phyloP scores from a whole-genome alignment of 371 early-diverging fungal genomes.

The Syncephalastrum monosporum region DNA sequence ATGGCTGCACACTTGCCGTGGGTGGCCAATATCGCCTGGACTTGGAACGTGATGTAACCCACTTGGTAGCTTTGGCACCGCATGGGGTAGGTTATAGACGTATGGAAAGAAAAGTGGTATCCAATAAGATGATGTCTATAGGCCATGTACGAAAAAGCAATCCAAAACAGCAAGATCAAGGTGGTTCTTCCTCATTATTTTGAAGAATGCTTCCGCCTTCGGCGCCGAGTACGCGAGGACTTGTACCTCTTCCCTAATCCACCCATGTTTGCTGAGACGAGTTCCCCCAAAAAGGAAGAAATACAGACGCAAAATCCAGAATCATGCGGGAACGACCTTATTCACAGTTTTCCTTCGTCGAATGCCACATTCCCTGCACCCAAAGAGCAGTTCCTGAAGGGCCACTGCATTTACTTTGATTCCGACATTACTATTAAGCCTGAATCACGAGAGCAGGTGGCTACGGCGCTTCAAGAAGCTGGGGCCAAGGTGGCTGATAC shows the following conservation, averaged over 20 bases:
- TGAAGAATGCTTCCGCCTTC: constrained; percentile 67
- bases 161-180: constrained; percentile 48
- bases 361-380: not conserved
- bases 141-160: constrained; percentile 52
- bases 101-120: not conserved
- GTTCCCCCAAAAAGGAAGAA: not conserved
- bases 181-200: constrained; percentile 81
- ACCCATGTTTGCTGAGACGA: constrained; percentile 17
- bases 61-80: constrained; percentile 49
- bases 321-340: not conserved
- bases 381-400: constrained; percentile 3
- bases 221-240: constrained; percentile 45
- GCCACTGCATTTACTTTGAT: constrained; percentile 29
- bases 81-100: constrained; percentile 40
- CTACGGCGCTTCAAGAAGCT: constrained; percentile 44
- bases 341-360: constrained; percentile 13
- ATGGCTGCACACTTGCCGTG: constrained; percentile 45
- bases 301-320: not conserved
- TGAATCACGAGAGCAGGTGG: constrained; percentile 26
- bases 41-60: constrained; percentile 56
- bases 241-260: constrained; percentile 55
- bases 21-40: constrained; percentile 58
- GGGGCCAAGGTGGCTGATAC: constrained; percentile 48
- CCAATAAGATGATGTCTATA: constrained; percentile 8
- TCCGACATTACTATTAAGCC: constrained; percentile 16